A percentile compares a stretch with the other conserved stretches of the same genome.
Conservation (phyloP, 148 eudicot genomes). For the Talinum fruticosum region DNA sequence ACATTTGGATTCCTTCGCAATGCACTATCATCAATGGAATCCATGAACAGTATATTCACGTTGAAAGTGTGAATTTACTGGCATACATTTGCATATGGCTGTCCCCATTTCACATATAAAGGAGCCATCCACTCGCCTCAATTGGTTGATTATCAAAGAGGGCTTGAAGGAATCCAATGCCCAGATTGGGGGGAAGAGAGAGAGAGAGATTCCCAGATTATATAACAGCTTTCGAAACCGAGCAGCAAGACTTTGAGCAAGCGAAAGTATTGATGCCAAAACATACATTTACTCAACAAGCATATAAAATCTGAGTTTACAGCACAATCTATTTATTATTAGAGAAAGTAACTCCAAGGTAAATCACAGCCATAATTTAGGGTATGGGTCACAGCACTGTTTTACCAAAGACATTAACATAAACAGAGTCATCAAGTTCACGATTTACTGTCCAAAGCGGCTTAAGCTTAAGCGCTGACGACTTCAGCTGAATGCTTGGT, state of each 20-base stretch:
- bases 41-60: too few species aligned
- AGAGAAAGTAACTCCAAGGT: neutral
- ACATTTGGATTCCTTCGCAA: too few species aligned
- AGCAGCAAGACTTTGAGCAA: neutral
- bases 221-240: neutral
- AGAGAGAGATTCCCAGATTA: neutral
- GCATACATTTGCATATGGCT: too few species aligned
- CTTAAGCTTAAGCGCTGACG: constrained; percentile 6
- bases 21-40: too few species aligned
- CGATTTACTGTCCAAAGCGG: neutral
- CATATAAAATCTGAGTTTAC: neutral
- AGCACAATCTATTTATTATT: neutral
- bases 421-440: neutral
- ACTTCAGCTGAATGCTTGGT: constrained; percentile 30
- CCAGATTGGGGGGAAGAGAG: too few species aligned
- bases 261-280: neutral
- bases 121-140: too few species aligned
- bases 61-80: too few species aligned
- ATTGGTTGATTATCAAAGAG: too few species aligned
- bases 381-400: neutral
- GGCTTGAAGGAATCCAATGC: neutral
- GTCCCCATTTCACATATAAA: too few species aligned
- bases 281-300: neutral
- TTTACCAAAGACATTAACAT: neutral
- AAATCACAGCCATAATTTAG: neutral